Percentiles rank a stretch among this genome's conserved stretches.
These are phyloP conservation scores for Pythium coloratum DNA, from an alignment of 352 stramenopile species.

Conservation along the genomic window DNA sequence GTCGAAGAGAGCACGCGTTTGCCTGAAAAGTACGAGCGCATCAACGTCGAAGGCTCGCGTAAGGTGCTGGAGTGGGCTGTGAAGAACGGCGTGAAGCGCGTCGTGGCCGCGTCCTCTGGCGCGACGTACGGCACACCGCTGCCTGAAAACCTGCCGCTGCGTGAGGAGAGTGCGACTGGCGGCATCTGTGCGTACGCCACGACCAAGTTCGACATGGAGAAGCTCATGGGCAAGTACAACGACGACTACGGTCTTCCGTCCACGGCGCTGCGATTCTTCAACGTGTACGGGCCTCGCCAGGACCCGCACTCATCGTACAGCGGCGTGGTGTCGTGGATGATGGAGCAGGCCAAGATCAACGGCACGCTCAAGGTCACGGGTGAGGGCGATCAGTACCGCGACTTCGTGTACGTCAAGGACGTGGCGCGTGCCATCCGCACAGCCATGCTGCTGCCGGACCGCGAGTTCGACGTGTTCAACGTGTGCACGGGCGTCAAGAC, in stretches of 20 bases:
- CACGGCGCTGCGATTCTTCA: slow-evolving; percentile 84
- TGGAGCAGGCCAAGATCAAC: slow-evolving; percentile 86
- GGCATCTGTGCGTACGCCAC: slow-evolving; percentile 83
- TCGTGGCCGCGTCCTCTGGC: slow-evolving; percentile 77
- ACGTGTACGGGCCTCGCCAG: slow-evolving; percentile 81
- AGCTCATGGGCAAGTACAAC: slow-evolving; percentile 76
- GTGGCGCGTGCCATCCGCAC: slow-evolving; percentile 77
- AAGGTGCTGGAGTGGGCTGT: slow-evolving; percentile 81
- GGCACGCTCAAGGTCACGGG: slow-evolving; percentile 78
- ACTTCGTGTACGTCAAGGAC: slow-evolving; percentile 88
- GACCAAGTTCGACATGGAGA: slow-evolving; percentile 86
- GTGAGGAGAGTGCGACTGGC: slow-evolving; percentile 69
- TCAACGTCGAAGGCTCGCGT: slow-evolving; percentile 80
- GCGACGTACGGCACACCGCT: slow-evolving; percentile 73
- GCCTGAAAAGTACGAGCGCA: slow-evolving; percentile 86
- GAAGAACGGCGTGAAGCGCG: slow-evolving; percentile 74
- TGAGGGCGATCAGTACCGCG: slow-evolving; percentile 75
- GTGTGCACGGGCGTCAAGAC: slow-evolving; percentile 82
- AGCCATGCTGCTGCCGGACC: slow-evolving; percentile 65
- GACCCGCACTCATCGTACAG: slow-evolving; percentile 84
- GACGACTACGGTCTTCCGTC: slow-evolving; percentile 65
- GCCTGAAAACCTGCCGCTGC: slow-evolving; percentile 65
- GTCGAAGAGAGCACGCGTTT: slow-evolving; percentile 83
- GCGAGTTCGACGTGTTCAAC: slow-evolving; percentile 84
- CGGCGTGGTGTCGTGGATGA: slow-evolving; percentile 84